Base-by-base conservation (phyloP, 331 rosid species). In the Cydonia oblonga region DNA sequence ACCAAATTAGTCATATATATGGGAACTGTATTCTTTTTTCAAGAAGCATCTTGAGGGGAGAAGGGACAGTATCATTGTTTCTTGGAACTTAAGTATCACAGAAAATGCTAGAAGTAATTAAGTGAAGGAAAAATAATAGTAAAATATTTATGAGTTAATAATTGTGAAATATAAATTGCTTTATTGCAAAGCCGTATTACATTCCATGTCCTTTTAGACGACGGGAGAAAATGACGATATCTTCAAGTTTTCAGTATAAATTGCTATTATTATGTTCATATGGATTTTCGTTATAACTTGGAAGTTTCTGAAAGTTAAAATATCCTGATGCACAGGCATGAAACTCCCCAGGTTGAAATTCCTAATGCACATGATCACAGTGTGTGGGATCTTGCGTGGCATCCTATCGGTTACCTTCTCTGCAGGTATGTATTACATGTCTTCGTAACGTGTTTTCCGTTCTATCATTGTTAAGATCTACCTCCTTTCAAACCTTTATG, bases 331-430 rank as follows among this genome's bases (percentile, higher is more conserved):
- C 63, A 51, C 96, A 95, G 99, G 85, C 99, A 91, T 73, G 99
- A 90, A 52, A 88, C 92, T 56, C 97, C 99, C 6, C 99, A 95
- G 84, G 81, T 91, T 79, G 99, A 95, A 87, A 88, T 95, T 83
- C 24, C 83, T 52, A 87, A 81, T 73, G 97, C 97, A 22, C 99
- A 95, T 75, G 99, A 95, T 75, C 90, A 89, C 76, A 90, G 87
- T 79, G 99, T 91, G 68, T 95, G 97, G 99, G 96, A 95, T 82
- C 97, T 95, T 79, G 97, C 96, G 19, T 95, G 99, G 99, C 99
- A 95, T 83, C 99, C 99, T 72, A 89, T 88, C 64, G 99, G 99
- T 72, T 95, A 95, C 81, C 97, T 95, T 86, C 96, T 95, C 62
- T 89, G 97, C 97, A 95, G 99, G 99, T 91, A 65, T 78, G 75